Evolutionary conservation across 257 asterid genomes (phyloP), one percentile per base, ranked within the genome.

Genomic region (Solanum appendiculatum): DNA sequence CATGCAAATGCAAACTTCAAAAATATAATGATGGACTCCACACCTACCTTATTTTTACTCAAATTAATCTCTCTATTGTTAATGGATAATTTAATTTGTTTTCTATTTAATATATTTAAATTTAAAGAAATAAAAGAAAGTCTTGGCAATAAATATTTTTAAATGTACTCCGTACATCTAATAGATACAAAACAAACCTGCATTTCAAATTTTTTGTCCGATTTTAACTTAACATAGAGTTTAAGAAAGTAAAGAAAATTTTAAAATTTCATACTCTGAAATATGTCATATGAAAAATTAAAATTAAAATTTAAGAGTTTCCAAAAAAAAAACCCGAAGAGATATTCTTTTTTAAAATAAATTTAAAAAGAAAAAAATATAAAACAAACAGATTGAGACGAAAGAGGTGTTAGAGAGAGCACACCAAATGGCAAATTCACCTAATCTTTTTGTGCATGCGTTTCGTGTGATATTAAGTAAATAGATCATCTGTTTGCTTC

Each of bases 1-100:
- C 68, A 81, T 81, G 68, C 85, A 81, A 29, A 81, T 81, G 64
- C 16, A 81, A 46, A 29, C 84, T 81, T 81, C 68, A 81, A 48
- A 81, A 48, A 48, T 39, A 11, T 48, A 48, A 81, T 48, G 40
- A 81, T 81, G 68, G 68, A 81, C 31, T 48, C 42, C 85, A 48
- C 85, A 81, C 68, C 85, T 29, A 29, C 85, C 64, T 48, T 81
- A 11, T 10, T 46, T 77, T 81, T 29, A 18, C 20, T 29, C 84
- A 78, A 44, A n/a, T n/a, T 10, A 44, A 25, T 78, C 13, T 77
- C 37, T 77, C 36, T 25, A 40, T 58, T 21, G 29, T 21, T 58
- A 58, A 58, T 58, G 68, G 29, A 58, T 58, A 58, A 3, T 58
- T 64, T 25, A 60, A 10, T 60, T 27, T 27, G 66, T 80, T 80